A percentile compares a stretch with the other conserved stretches of the same genome.
These are phyloP conservation scores for Alternaria viburni DNA, from an alignment of 2,329 filamentous ascomycete genomes.

Conservation along the genomic window DNA sequence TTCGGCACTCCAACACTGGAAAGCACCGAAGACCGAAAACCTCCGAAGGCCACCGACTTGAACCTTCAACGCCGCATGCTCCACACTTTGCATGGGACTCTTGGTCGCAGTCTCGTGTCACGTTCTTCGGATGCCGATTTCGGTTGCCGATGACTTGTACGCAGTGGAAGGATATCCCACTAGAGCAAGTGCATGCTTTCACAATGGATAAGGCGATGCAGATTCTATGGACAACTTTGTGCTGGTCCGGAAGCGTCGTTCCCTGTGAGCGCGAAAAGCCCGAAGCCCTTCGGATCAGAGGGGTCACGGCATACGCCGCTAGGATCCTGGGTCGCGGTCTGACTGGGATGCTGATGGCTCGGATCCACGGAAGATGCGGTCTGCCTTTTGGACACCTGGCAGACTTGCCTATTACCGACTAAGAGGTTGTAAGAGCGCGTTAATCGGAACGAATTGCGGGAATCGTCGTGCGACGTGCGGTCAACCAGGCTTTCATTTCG, in stretches of 20 bases:
- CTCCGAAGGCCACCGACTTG: background rate
- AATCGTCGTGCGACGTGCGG: background rate
- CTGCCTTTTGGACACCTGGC: background rate
- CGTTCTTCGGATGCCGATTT: background rate
- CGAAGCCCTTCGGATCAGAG: background rate
- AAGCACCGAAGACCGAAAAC: background rate
- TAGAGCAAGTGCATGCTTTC: background rate
- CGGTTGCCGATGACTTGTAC: background rate
- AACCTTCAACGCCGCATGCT: background rate
- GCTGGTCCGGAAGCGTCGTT: background rate
- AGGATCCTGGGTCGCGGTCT: background rate
- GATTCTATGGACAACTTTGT: background rate
- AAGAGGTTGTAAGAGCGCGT: background rate
- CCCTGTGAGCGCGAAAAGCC: background rate
- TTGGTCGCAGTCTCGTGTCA: background rate
- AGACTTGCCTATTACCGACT: background rate
- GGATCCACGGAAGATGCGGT: constrained; percentile 2
- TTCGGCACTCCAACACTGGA: background rate
- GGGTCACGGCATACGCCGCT: background rate
- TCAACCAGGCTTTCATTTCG: background rate
- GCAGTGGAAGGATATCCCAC: background rate
- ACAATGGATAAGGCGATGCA: background rate
- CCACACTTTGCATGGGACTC: background rate
- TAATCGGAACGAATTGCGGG: background rate
- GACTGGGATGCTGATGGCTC: background rate